These are phyloP conservation scores for Yamadazyma philogaea DNA, from an alignment of 805 yeast genomes.

Conservation along the genomic window DNA sequence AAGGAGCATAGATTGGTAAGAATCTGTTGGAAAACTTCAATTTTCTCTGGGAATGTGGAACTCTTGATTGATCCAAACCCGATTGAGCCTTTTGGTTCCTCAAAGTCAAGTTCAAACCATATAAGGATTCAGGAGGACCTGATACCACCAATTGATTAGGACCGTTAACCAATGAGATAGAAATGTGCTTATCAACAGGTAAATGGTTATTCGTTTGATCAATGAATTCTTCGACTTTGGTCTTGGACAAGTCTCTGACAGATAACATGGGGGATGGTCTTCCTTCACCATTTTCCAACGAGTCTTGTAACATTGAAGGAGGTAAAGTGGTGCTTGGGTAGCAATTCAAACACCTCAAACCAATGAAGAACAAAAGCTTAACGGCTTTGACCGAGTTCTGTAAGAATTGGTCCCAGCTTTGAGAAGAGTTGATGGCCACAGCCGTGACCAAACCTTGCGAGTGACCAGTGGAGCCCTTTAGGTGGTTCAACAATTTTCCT, in stretches of 20 bases:
- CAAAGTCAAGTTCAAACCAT: slow-evolving; percentile 88
- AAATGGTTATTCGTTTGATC: slow-evolving; percentile 88
- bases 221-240: slow-evolving; percentile 75
- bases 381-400: slow-evolving; percentile 72
- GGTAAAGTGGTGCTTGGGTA: slow-evolving; percentile 94
- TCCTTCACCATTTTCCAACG: slow-evolving; percentile 93
- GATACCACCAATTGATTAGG: slow-evolving; percentile 92
- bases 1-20: slow-evolving; percentile 93
- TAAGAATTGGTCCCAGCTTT: slow-evolving; percentile 82
- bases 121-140: slow-evolving; percentile 97
- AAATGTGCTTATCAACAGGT: slow-evolving; percentile 87
- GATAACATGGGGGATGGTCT: slow-evolving; percentile 97
- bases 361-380: slow-evolving; percentile 85
- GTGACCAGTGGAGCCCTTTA: slow-evolving; percentile 82
- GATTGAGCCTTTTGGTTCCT: slow-evolving; percentile 93
- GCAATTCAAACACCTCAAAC: slow-evolving; percentile 83
- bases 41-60: slow-evolving; percentile 92
- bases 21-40: slow-evolving; percentile 90
- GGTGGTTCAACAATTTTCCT: slow-evolving; percentile 71
- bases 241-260: slow-evolving; percentile 78
- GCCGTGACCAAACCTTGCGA: slow-evolving; percentile 93
- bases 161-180: slow-evolving; percentile 89
- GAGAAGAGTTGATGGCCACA: slow-evolving; percentile 76
- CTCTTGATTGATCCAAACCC: slow-evolving; percentile 92
- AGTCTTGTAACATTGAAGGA: slow-evolving; percentile 88